Percentiles rank a stretch among this genome's conserved stretches.
Evolutionary conservation across 1,284 basidiomycete species (phyloP).

Genomic region (Stereum hirsutum): DNA sequence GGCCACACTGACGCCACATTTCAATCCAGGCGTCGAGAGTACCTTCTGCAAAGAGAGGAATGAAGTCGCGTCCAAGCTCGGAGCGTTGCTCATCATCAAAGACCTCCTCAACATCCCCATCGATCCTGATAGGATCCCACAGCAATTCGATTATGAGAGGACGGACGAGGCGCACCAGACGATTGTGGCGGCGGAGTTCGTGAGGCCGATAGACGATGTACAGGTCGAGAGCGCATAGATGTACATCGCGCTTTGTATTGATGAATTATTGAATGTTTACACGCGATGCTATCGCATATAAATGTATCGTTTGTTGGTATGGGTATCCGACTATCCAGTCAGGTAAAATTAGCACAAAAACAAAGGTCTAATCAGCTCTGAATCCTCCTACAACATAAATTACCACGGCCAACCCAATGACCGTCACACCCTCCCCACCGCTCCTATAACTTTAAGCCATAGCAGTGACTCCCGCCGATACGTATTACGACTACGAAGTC

Average conservation of each 20-base stretch:
- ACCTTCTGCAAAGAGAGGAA: slow-evolving; percentile 58
- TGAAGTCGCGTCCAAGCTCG: slow-evolving; percentile 58
- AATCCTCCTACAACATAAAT: too few species aligned
- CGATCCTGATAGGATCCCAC: slow-evolving; percentile 33
- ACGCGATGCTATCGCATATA: background rate
- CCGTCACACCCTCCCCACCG: too few species aligned
- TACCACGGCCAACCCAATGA: too few species aligned
- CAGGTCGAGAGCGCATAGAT: slow-evolving; percentile 32
- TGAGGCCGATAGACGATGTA: slow-evolving; percentile 38
- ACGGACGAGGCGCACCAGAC: slow-evolving; percentile 29
- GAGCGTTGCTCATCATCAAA: slow-evolving; percentile 62
- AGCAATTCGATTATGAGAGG: slow-evolving; percentile 13
- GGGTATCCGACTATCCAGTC: too few species aligned
- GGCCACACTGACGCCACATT: background rate
- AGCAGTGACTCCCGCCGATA: too few species aligned
- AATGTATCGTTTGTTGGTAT: too few species aligned
- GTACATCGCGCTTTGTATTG: background rate
- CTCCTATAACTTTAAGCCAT: too few species aligned
- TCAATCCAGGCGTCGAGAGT: slow-evolving; percentile 49
- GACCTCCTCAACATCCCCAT: slow-evolving; percentile 50
- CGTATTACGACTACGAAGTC: too few species aligned
- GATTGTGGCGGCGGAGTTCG: slow-evolving; percentile 42
- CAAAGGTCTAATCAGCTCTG: too few species aligned
- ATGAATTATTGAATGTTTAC: background rate
- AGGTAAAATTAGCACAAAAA: too few species aligned